Base-by-base conservation (phyloP, 805 yeast species). In the Candida golubevii region DNA sequence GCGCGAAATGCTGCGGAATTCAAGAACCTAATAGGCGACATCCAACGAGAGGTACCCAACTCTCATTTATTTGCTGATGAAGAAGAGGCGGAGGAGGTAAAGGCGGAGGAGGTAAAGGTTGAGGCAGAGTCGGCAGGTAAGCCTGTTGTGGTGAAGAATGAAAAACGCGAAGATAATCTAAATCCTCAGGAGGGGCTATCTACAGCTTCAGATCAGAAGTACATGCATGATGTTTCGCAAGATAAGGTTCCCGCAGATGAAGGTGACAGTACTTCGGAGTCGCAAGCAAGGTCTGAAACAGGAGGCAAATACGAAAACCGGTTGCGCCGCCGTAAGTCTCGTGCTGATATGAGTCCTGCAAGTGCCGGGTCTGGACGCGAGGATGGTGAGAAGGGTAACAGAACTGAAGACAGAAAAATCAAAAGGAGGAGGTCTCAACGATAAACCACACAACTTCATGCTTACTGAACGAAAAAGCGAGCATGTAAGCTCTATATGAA, bases 31-130 rank as follows among this genome's bases (percentile, higher is more conserved):
- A 50, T 71, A 5, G 55, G 54, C 15, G 74, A 69, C 18, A 61
- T 67, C 1, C 65, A 61, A 29, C 49, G 56, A 26, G 62, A 62
- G 8, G 64, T 68, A 1, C 49, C 54, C 8, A 59, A 63, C 42
- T 53, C 71, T 1, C 74, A 71, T 41, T 56, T 71, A 14, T 70
- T 70, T 43, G 69, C 66, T 13, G 73, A 66, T 38, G 77, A 70
- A 39, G 65, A 57, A 26, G 67, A 62, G 29, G 55, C 34, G 4
- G 51, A 47, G 34, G 44, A 41, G 11, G 43, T 13, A 14, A 27
- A 26, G 15, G 32, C 23, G 7, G 12, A 35, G 8, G 39, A 9
- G 6, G n/a, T n/a, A n/a, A 26, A 32, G 15, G 4, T 12, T 14
- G 36, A 36, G 9, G 23, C 32, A 13, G 35, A 14, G 27, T 28